Evolutionary conservation across 1,284 basidiomycete species (phyloP).

Genomic region (Cutaneotrichosporon sp.): DNA sequence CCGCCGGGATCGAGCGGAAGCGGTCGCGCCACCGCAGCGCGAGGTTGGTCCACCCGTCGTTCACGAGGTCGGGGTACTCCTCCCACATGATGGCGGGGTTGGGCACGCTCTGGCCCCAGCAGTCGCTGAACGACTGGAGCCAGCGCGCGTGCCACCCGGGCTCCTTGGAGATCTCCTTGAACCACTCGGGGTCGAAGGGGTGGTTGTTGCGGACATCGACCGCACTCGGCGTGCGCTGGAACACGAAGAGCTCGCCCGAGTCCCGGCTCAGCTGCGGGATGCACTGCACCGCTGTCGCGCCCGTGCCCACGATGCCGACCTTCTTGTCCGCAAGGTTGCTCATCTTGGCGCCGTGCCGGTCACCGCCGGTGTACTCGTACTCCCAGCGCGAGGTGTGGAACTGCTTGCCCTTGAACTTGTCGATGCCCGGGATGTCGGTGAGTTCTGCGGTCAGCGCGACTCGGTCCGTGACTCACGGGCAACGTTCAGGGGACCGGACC

Average conservation of each 20-base stretch:
- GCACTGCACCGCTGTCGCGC: conserved; percentile 17
- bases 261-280: conserved; percentile 14
- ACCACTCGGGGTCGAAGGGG: conserved; percentile 21
- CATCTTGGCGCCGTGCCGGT: conserved; percentile 14
- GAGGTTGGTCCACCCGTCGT: conserved; percentile 19
- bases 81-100: neutral
- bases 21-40: conserved; percentile 4
- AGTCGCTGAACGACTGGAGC: conserved; percentile 12
- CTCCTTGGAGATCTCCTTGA: conserved; percentile 7
- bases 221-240: conserved; percentile 24
- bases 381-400: conserved; percentile 23
- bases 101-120: conserved; percentile 10
- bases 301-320: conserved; percentile 15
- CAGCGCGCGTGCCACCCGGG: conserved; percentile 18
- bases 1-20: neutral
- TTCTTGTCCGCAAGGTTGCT: conserved; percentile 15
- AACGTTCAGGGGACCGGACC: conserved; percentile 17
- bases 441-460: too few relatives aligned
- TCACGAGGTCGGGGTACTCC: conserved; percentile 10
- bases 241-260: conserved; percentile 16
- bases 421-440: conserved; percentile 14
- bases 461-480: too few relatives aligned
- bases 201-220: conserved; percentile 19
- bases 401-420: conserved; percentile 21
- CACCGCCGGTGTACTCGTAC: conserved; percentile 16